Evolutionary conservation across 371 early-diverging fungal genomes (phyloP).

Genomic region (Mortierella sp.): DNA sequence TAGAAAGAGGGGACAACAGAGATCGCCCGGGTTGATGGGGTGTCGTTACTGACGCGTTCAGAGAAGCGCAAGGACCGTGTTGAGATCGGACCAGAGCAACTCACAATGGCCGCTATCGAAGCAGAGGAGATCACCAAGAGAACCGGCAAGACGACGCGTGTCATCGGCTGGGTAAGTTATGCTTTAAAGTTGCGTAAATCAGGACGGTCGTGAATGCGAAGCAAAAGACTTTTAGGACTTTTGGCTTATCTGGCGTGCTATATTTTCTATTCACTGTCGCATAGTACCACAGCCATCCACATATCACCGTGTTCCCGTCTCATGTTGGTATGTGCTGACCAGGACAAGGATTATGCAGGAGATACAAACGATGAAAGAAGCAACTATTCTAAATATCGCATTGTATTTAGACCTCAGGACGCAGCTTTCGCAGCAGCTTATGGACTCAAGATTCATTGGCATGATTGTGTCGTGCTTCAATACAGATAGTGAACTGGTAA

Average conservation of each 20-base stretch:
- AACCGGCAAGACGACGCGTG: slow-evolving; percentile 60
- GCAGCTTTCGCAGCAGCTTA: slow-evolving; percentile 73
- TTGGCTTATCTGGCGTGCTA: too few relatives aligned
- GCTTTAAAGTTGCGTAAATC: not conserved
- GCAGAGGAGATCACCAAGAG: slow-evolving; percentile 70
- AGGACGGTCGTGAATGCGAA: too few relatives aligned
- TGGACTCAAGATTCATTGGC: slow-evolving; percentile 77
- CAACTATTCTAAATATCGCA: not conserved
- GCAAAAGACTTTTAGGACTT: too few relatives aligned
- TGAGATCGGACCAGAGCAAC: slow-evolving; percentile 71
- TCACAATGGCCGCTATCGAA: slow-evolving; percentile 73
- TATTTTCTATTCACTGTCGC: too few relatives aligned
- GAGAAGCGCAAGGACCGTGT: slow-evolving; percentile 84
- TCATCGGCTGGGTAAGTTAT: slow-evolving; percentile 78
- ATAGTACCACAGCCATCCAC: slow-evolving; percentile 77
- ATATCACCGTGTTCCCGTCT: slow-evolving; percentile 81
- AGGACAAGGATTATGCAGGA: too few relatives aligned
- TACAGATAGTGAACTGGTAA: slow-evolving; percentile 59
- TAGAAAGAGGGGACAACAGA: slow-evolving; percentile 33
- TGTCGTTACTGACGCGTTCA: slow-evolving; percentile 72
- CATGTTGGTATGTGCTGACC: slow-evolving; percentile 70
- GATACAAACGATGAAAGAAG: too few relatives aligned
- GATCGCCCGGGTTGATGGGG: slow-evolving; percentile 64
- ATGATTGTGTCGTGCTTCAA: slow-evolving; percentile 79
- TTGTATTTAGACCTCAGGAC: slow-evolving; percentile 68